A percentile compares a stretch with the other conserved stretches of the same genome.
phyloP scores from a whole-genome alignment of 495 filamentous ascomycete genomes.

The Thermothielavioides terrestris region DNA sequence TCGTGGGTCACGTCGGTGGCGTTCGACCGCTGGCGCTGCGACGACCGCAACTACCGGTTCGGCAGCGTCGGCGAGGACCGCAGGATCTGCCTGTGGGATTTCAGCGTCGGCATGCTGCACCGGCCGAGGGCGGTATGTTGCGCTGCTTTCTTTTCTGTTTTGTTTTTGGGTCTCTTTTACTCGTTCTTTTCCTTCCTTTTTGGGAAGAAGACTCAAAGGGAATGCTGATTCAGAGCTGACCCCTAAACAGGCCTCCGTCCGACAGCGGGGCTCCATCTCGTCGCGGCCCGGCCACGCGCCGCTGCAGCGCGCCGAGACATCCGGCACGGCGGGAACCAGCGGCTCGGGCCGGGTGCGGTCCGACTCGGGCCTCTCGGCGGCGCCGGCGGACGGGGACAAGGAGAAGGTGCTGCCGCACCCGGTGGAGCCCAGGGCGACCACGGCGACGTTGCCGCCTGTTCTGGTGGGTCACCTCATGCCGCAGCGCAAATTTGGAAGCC shows the following conservation, averaged over 20 bases:
- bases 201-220: not conserved
- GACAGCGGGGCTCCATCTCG: conserved; percentile 54
- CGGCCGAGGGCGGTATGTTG: conserved; percentile 66
- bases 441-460: conserved; percentile 85
- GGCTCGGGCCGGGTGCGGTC: conserved; percentile 50
- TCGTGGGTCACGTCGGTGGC: conserved; percentile 91
- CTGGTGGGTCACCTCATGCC: too few relatives aligned
- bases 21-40: conserved; percentile 95
- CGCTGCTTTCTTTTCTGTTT: too few relatives aligned
- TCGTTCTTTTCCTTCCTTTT: not conserved
- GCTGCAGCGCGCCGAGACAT: conserved; percentile 40
- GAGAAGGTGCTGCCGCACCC: conserved; percentile 55
- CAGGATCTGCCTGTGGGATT: conserved; percentile 87
- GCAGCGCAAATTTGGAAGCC: too few relatives aligned
- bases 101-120: conserved; percentile 91
- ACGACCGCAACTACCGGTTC: conserved; percentile 88
- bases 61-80: conserved; percentile 95
- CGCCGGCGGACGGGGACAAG: conserved; percentile 29
- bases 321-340: conserved; percentile 33
- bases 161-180: too few relatives aligned
- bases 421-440: conserved; percentile 69
- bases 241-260: conserved; percentile 36
- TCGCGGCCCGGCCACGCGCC: conserved; percentile 35
- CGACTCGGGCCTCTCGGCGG: conserved; percentile 48
- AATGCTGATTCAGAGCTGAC: too few relatives aligned